Evolutionary conservation across 2,329 filamentous ascomycete species (phyloP).

Genomic region (Aspergillus ustus): DNA sequence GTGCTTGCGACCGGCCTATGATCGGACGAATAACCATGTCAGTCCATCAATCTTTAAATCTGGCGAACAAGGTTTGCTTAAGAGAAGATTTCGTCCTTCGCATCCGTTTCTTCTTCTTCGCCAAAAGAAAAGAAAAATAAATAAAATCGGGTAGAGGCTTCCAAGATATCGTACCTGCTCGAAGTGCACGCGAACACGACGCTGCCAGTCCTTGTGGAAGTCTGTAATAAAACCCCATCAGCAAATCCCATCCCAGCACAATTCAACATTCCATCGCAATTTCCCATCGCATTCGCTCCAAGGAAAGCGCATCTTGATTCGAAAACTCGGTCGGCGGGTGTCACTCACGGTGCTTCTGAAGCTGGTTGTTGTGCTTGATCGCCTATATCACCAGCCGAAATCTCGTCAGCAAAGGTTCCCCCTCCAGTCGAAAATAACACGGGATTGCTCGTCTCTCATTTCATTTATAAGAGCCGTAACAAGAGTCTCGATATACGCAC

Average conservation of each 20-base stretch:
- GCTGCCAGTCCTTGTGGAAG: constrained; percentile 99
- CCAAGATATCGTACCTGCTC: constrained; percentile 80
- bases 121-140: constrained; percentile 7
- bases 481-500: constrained; percentile 38
- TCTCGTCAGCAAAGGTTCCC: constrained; percentile 23
- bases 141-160: constrained; percentile 18
- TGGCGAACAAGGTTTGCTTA: neutral
- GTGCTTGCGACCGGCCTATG: constrained; percentile 93
- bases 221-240: constrained; percentile 59
- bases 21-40: constrained; percentile 39
- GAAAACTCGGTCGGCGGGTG: constrained; percentile 17
- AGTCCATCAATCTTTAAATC: constrained; percentile 31
- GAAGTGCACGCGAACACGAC: constrained; percentile 98
- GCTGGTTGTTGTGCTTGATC: constrained; percentile 99
- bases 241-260: constrained; percentile 24
- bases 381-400: constrained; percentile 61
- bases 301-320: constrained; percentile 4
- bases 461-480: constrained; percentile 15
- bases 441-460: constrained; percentile 20
- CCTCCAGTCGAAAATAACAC: neutral
- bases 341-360: constrained; percentile 88
- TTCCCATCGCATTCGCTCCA: constrained; percentile 6
- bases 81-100: constrained; percentile 20
- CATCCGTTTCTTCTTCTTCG: constrained; percentile 1
- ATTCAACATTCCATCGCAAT: constrained; percentile 20